These are phyloP conservation scores for Rhizoclosmatium globosum DNA, from an alignment of 192 early-diverging fungal genomes.

Conservation along the genomic window DNA sequence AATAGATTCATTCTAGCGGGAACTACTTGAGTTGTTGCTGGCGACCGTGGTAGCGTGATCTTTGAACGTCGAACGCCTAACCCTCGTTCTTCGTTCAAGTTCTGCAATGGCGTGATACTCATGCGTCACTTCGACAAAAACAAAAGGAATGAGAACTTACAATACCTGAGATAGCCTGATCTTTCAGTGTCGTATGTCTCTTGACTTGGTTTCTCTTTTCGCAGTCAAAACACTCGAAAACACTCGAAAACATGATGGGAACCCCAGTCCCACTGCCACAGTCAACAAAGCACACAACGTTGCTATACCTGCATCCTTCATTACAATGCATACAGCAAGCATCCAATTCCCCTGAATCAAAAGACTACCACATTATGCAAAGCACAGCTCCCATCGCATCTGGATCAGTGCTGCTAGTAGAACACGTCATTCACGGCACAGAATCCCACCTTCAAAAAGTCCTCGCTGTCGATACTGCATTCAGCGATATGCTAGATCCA, in stretches of 20 bases:
- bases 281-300: slow-evolving; percentile 5
- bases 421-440: slow-evolving; percentile 24
- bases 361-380: slow-evolving; percentile 7
- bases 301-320: background rate
- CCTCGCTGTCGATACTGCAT: background rate
- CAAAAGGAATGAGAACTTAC: no score
- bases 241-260: background rate
- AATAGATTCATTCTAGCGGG: no score
- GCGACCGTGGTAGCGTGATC: no score
- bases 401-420: slow-evolving; percentile 25
- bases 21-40: no score
- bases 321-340: background rate
- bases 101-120: no score
- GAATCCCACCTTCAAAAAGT: background rate
- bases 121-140: no score
- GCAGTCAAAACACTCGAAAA: background rate
- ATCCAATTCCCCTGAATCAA: background rate
- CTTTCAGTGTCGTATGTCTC: no score
- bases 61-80: no score
- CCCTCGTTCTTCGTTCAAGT: no score
- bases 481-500: slow-evolving; percentile 7
- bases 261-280: background rate
- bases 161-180: no score
- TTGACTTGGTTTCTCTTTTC: no score
- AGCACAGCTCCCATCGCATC: background rate